Percentiles rank a stretch among this genome's conserved stretches.
Evolutionary conservation across 2,329 filamentous ascomycete genomes (phyloP).

Genomic region (Monosporascus sp.): DNA sequence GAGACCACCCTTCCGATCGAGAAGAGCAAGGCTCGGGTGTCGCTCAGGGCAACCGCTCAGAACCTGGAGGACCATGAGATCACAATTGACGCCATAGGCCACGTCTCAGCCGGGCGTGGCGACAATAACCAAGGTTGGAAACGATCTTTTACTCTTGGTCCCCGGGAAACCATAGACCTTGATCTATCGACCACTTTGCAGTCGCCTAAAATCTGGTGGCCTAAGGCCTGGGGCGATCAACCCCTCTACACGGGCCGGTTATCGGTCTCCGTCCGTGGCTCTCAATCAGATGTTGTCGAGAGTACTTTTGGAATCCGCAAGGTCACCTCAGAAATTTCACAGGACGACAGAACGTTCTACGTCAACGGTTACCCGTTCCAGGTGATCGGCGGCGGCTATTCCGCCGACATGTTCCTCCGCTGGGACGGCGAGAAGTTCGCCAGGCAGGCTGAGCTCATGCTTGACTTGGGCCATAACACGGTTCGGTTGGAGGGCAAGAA

Average conservation of each 20-base stretch:
- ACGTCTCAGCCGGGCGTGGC: slow-evolving; percentile 29
- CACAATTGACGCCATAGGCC: slow-evolving; percentile 29
- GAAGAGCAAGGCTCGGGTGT: slow-evolving; percentile 28
- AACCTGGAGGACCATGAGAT: slow-evolving; percentile 37
- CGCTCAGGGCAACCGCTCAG: slow-evolving; percentile 31
- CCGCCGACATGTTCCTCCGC: slow-evolving; percentile 56
- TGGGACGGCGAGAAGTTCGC: slow-evolving; percentile 45
- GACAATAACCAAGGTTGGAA: slow-evolving; percentile 21
- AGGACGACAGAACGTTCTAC: slow-evolving; percentile 50
- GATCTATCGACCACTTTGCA: slow-evolving; percentile 31
- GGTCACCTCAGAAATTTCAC: slow-evolving; percentile 41
- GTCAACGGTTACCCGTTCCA: slow-evolving; percentile 55
- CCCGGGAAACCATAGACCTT: slow-evolving; percentile 34
- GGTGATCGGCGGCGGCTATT: slow-evolving; percentile 56
- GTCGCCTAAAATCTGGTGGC: slow-evolving; percentile 55
- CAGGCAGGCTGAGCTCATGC: slow-evolving; percentile 45
- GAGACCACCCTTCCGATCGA: slow-evolving; percentile 29
- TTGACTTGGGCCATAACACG: slow-evolving; percentile 60
- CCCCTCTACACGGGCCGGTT: slow-evolving; percentile 40
- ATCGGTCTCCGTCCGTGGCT: slow-evolving; percentile 17
- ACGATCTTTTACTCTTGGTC: slow-evolving; percentile 29
- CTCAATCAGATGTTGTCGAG: slow-evolving; percentile 27
- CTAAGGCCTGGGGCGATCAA: slow-evolving; percentile 52
- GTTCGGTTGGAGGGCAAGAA: slow-evolving; percentile 60
- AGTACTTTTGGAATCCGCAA: slow-evolving; percentile 48